Base-by-base conservation (phyloP, 1,284 basidiomycete genomes). In the Phylloporus gajari region DNA sequence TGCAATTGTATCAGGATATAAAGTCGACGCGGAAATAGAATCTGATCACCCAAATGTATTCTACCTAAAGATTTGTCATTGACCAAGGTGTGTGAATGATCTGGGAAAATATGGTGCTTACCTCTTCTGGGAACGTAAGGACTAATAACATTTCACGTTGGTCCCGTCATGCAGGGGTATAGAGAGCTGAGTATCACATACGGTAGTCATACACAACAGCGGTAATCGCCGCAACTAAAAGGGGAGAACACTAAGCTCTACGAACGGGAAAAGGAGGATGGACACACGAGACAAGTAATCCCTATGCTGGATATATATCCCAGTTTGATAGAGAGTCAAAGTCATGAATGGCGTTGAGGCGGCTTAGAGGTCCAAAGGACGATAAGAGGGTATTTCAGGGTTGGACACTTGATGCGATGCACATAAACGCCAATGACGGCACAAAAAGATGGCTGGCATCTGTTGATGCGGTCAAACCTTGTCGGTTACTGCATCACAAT, bases 41-140 rank as follows among this genome's bases (percentile, higher is more conserved):
- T 19, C 25, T n/a, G 5, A 35, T 66, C 35, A 66, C 65, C 65
- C 65, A 66, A 23, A 66, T 48, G 27, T 56, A 56, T 19, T 58
- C 51, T 56, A 66, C 13, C 65, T 66, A 15, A 27, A 60, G 44
- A 63, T 12, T 23, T 42, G 27, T 46, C 42, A 63, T 60, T 25
- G 35, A 60, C 5, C 21, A 3, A 25, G 35, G 25, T 59, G 23
- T 60, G 46, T 23, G 21, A 44, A n/a, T n/a, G 48, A 25, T 51
- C 48, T 25, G 21, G 30, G 17, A 23, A 46, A 15, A 30, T 7
- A n/a, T 30, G 32, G 25, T 25, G 19, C 44, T 27, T 63, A 63
- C 62, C 62, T 63, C 62, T 19, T 32, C 23, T 12, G 21, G 42
- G 13, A 63, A 9, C 25, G 62, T 63, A 32, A 63, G 42, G 27